Evolutionary conservation across 2,329 filamentous ascomycete genomes (phyloP).

Genomic region (Hypoxylon sp.): DNA sequence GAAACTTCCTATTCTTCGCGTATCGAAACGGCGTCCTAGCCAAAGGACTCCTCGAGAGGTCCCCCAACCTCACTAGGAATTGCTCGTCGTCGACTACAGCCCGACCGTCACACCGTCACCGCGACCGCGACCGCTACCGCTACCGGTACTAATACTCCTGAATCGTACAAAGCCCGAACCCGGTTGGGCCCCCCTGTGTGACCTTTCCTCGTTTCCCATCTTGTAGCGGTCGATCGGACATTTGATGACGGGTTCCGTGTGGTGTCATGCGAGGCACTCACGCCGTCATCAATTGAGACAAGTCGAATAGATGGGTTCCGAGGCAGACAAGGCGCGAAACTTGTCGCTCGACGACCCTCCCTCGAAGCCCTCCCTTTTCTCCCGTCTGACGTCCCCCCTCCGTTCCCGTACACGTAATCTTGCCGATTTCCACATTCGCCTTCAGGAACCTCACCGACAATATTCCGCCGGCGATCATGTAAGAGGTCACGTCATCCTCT

Average conservation of each 20-base stretch:
- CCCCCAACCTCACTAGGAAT: slow-evolving; percentile 20
- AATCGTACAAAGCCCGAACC: slow-evolving; percentile 22
- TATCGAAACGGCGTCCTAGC: slow-evolving; percentile 21
- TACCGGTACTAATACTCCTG: slow-evolving; percentile 15
- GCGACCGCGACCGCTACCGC: slow-evolving; percentile 17
- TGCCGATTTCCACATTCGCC: slow-evolving; percentile 82
- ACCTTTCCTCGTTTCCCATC: slow-evolving; percentile 12
- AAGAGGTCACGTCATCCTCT: slow-evolving; percentile 79
- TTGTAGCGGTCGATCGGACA: slow-evolving; percentile 24
- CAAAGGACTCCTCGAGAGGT: slow-evolving; percentile 37
- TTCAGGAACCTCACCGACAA: slow-evolving; percentile 82
- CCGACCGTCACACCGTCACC: too few species aligned
- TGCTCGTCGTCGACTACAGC: slow-evolving; percentile 21
- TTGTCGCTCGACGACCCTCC: slow-evolving; percentile 59
- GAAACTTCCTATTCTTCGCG: slow-evolving; percentile 14
- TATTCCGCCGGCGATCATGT: slow-evolving; percentile 83
- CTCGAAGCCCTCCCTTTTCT: slow-evolving; percentile 64
- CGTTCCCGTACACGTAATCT: slow-evolving; percentile 73
- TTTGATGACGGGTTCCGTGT: slow-evolving; percentile 44
- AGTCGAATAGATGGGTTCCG: slow-evolving; percentile 64
- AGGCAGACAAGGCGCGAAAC: slow-evolving; percentile 58
- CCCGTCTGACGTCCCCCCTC: slow-evolving; percentile 67
- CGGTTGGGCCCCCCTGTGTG: slow-evolving; percentile 17
- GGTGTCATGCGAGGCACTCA: slow-evolving; percentile 55
- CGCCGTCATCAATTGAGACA: slow-evolving; percentile 46